phyloP scores from a whole-genome alignment of 139 green algal genomes.

The Dunaliella sp. region DNA sequence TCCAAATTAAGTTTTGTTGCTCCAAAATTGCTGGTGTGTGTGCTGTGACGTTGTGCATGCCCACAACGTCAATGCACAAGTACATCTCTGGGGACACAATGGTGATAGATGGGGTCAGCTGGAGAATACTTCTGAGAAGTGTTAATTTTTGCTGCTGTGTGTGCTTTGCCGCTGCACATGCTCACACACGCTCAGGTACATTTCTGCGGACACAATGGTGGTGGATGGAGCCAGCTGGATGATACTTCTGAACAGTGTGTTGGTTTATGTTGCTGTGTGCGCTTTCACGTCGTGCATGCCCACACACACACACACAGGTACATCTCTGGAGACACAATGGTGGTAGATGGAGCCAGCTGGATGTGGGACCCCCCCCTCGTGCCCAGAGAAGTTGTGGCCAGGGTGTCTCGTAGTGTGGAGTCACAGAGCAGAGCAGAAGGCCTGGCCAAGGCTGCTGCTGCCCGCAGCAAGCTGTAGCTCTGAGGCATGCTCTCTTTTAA shows the following conservation, averaged over 20 bases:
- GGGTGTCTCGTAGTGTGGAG: slow-evolving; percentile 62
- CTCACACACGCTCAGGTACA: background rate
- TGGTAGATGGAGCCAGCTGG: slow-evolving; percentile 86
- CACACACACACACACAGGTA: slow-evolving; percentile 6
- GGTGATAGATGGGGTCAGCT: slow-evolving; percentile 83
- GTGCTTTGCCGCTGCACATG: background rate
- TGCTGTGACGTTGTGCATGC: background rate
- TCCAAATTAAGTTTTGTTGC: too few species aligned
- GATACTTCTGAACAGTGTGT: too few species aligned
- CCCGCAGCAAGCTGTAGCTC: slow-evolving; percentile 66
- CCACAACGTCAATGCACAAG: background rate
- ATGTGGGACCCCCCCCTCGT: slow-evolving; percentile 66
- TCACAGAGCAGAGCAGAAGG: slow-evolving; percentile 48
- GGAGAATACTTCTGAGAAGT: too few species aligned
- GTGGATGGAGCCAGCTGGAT: slow-evolving; percentile 84
- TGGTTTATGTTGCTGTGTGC: background rate
- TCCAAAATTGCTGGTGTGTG: too few species aligned
- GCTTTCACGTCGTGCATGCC: background rate
- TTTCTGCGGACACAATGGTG: slow-evolving; percentile 70
- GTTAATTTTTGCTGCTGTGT: background rate
- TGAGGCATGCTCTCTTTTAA: too few species aligned
- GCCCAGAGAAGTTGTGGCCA: slow-evolving; percentile 47
- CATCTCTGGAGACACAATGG: slow-evolving; percentile 65
- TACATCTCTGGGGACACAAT: slow-evolving; percentile 61
- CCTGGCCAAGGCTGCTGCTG: slow-evolving; percentile 45